phyloP scores from a whole-genome alignment of 768 basidiomycete species.

The Suillus clintonianus region DNA sequence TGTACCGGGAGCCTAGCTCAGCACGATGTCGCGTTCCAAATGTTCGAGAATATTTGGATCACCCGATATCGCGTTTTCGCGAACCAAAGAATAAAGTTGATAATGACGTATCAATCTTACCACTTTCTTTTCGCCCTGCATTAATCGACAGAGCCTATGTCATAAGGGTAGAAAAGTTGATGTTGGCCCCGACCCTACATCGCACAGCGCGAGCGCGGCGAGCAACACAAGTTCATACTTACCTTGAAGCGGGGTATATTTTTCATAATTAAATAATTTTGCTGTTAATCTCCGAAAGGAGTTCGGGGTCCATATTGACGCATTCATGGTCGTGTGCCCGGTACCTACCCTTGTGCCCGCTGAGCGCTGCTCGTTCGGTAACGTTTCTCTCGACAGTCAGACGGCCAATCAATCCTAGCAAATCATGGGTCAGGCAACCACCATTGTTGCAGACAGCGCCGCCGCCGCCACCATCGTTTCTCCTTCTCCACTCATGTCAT shows the following conservation, averaged over 20 bases:
- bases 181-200: no score
- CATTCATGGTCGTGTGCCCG: background rate
- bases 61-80: background rate
- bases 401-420: background rate
- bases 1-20: background rate
- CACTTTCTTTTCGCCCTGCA: no score
- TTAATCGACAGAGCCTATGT: no score
- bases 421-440: background rate
- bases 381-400: background rate
- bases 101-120: no score
- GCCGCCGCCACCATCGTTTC: background rate
- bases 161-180: background rate
- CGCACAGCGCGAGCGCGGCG: no score
- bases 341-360: background rate
- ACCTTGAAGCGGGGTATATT: background rate
- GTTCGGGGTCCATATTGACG: background rate
- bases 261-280: constrained; percentile 1
- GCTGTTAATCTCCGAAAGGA: background rate
- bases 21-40: no score
- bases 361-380: background rate
- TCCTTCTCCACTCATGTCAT: background rate
- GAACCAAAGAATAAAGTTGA: background rate
- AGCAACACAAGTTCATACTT: no score
- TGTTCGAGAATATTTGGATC: background rate
- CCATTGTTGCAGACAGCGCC: background rate